Evolutionary conservation across 1,284 basidiomycete genomes (phyloP).

Genomic region (Ceratobasidium sp.): DNA sequence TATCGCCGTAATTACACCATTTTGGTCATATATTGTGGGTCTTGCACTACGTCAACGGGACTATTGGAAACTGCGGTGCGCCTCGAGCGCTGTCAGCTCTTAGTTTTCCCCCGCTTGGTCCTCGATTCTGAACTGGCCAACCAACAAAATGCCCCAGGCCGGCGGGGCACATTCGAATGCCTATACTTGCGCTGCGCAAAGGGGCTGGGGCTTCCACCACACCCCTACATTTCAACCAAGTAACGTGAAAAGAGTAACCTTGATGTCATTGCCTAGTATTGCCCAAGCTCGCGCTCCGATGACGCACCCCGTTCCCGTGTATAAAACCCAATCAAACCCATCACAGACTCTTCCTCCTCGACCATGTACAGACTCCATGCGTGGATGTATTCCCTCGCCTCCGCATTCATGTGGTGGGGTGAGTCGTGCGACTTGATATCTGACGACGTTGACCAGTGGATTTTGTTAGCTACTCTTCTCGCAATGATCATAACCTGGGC

Average conservation of each 20-base stretch:
- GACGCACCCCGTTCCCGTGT: background rate
- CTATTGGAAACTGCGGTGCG: too few relatives aligned
- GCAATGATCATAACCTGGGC: conserved; percentile 76
- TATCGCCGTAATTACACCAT: too few relatives aligned
- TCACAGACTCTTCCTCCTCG: background rate
- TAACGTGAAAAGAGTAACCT: background rate
- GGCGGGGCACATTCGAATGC: too few relatives aligned
- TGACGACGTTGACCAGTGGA: conserved; percentile 14
- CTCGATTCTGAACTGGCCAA: too few relatives aligned
- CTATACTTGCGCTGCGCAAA: too few relatives aligned
- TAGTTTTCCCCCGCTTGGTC: too few relatives aligned
- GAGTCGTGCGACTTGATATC: conserved; percentile 2
- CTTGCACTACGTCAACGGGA: too few relatives aligned
- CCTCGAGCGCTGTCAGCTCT: too few relatives aligned
- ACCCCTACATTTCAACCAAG: too few relatives aligned
- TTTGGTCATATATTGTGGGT: too few relatives aligned
- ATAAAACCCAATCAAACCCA: background rate
- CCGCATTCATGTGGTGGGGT: conserved; percentile 39
- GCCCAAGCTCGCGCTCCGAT: background rate
- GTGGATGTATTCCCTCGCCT: conserved; percentile 20
- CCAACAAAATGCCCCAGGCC: too few relatives aligned
- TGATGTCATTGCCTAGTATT: background rate
- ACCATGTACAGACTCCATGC: conserved; percentile 37
- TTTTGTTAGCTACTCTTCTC: conserved; percentile 62
- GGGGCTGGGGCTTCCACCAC: too few relatives aligned